Conservation (phyloP, 441 rosid genomes). For the Euphorbia schlechtendalii region DNA sequence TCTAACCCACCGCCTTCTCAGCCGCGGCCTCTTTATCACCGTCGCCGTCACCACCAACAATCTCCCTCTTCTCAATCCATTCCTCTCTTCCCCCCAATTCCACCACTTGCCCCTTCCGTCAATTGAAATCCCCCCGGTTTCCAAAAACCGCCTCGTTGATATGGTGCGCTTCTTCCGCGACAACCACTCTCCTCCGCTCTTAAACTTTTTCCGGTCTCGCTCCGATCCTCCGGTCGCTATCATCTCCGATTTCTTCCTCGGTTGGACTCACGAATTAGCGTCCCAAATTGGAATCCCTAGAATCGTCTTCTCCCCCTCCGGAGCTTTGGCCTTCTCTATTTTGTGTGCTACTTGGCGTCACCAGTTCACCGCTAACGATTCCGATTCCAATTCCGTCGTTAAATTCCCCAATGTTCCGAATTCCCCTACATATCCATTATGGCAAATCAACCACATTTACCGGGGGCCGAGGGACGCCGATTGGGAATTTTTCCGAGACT, state of each 20-base stretch:
- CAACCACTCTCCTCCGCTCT: constrained; percentile 32
- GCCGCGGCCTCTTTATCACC: constrained; percentile 41
- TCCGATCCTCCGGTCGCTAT: constrained; percentile 40
- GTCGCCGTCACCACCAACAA: constrained; percentile 33
- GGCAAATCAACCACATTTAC: constrained; percentile 35
- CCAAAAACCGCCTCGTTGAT: constrained; percentile 16
- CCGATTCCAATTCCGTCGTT: constrained; percentile 4
- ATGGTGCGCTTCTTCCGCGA: constrained; percentile 28
- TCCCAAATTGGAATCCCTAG: constrained; percentile 28
- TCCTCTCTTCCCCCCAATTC: constrained; percentile 28
- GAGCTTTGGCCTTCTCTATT: constrained; percentile 28
- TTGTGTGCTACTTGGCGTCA: constrained; percentile 22
- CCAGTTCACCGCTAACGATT: constrained; percentile 10
- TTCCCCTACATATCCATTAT: constrained; percentile 27
- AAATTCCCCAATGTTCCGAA: constrained; percentile 27
- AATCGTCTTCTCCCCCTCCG: constrained; percentile 41
- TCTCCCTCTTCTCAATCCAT: constrained; percentile 30
- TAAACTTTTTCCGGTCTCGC: constrained; percentile 34
- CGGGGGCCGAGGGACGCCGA: constrained; percentile 25
- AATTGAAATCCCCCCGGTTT: constrained; percentile 16
- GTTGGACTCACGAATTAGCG: constrained; percentile 51
- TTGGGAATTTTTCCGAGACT: constrained; percentile 17
- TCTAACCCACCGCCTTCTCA: constrained; percentile 38
- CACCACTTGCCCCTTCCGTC: constrained; percentile 31
- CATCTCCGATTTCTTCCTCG: constrained; percentile 55